Evolutionary conservation across 331 rosid species (phyloP), one percentile per base, ranked within the genome.

Genomic region (Pyracantha coccinea): DNA sequence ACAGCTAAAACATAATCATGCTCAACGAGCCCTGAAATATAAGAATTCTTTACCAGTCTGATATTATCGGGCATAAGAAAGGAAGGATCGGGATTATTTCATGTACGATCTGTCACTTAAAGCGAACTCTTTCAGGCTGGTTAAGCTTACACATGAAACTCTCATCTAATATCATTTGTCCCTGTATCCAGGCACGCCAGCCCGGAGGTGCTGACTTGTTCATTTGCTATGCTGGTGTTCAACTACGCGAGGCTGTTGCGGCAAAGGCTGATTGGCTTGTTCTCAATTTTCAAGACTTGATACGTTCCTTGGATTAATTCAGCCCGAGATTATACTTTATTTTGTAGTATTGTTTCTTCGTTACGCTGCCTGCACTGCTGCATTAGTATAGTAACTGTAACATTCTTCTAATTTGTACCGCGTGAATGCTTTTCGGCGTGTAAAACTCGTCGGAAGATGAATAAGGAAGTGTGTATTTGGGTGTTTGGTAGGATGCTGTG

Each of bases 131-230:
- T 28, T 28, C 31, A 38, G 38, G 69, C 20, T 76, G 10, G 54
- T 35, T 35, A 35, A 35, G 41, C 41, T 38, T 38, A 10, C 45
- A 10, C 45, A 38, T 38, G 45, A 38, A 38, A 38, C 38, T 25
- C 58, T 23, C 59, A 25, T 47, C 52, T 25, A 60, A 21, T 20
- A 20, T 68, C 74, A 31, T 57, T 31, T 70, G 35, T 69, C 53
- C 66, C 27, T 24, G 6, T 55, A 17, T 70, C 16, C 81, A 93
- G 97, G 96, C 94, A 45, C 89, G 95, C 63, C 80, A 82, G 79
- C 95, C 96, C 2, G 97, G 91, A 60, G 98, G 98, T 67, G 98
- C 98, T 6, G 93, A 93, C 80, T 8, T 88, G 86, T 93, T 89
- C 83, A 68, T 93, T 20, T 93, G 97, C 85, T 89, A 89, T 31